Percentiles rank a stretch among this genome's conserved stretches.
phyloP scores from a whole-genome alignment of 805 yeast genomes.

The Ogataea pini region DNA sequence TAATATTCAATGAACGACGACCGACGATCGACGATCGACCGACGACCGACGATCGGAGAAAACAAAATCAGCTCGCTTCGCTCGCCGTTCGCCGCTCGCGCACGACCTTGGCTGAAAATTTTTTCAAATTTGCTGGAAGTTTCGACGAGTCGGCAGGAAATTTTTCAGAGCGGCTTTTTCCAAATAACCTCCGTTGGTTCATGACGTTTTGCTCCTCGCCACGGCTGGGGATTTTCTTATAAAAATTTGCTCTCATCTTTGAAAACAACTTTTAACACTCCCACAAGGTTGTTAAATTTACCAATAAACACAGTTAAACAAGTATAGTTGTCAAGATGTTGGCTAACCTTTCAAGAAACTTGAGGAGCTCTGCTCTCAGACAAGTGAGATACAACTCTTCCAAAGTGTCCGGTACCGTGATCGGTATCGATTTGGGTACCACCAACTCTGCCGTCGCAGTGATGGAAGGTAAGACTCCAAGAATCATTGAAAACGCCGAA shows the following conservation, averaged over 20 bases:
- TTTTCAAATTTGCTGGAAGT: conserved; percentile 21
- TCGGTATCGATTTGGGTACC: conserved; percentile 84
- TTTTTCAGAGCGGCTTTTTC: conserved; percentile 2
- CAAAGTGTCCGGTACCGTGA: conserved; percentile 47
- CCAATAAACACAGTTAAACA: not conserved
- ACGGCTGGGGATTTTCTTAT: not conserved
- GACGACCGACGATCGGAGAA: too few species aligned
- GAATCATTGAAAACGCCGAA: conserved; percentile 73
- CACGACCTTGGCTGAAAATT: not conserved
- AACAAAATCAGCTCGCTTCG: not conserved
- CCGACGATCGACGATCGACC: not conserved
- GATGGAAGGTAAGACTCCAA: conserved; percentile 62
- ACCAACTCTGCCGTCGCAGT: conserved; percentile 86
- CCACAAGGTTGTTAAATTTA: not conserved
- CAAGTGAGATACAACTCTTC: conserved; percentile 37
- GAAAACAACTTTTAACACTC: not conserved
- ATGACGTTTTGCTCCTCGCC: not conserved
- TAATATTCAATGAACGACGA: too few species aligned
- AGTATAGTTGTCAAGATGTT: conserved; percentile 26
- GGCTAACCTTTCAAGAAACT: conserved; percentile 36
- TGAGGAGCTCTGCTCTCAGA: conserved; percentile 30
- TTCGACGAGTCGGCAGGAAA: conserved; percentile 16
- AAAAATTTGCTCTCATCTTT: conserved; percentile 1
- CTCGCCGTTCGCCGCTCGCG: not conserved
- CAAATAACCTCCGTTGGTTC: too few species aligned